phyloP scores from a whole-genome alignment of 2,329 filamentous ascomycete species.

The Akanthomyces uredinophilus region DNA sequence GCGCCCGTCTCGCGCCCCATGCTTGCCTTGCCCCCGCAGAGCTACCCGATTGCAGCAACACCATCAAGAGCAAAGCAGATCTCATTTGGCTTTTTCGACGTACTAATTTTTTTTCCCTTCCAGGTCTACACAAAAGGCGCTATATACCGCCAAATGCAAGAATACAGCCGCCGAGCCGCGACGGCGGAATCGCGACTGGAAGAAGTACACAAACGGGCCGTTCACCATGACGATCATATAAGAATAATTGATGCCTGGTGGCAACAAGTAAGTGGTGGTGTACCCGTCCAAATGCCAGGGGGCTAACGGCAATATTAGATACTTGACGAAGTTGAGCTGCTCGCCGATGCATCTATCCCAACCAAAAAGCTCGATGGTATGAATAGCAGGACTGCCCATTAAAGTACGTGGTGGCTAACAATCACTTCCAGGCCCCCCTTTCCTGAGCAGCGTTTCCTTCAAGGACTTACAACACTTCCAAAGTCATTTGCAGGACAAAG shows the following conservation, averaged over 20 bases:
- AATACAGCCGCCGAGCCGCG: constrained; percentile 87
- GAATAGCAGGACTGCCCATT: neutral
- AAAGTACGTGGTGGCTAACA: neutral
- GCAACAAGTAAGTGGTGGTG: constrained; percentile 63
- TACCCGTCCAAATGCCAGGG: neutral
- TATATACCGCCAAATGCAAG: constrained; percentile 94
- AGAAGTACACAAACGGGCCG: constrained; percentile 71
- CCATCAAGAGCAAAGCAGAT: neutral
- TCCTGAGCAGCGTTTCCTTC: constrained; percentile 55
- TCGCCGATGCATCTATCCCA: constrained; percentile 48
- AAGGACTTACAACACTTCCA: constrained; percentile 69
- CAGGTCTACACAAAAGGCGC: constrained; percentile 68
- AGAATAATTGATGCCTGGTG: constrained; percentile 91
- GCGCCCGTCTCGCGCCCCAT: neutral
- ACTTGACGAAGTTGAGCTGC: constrained; percentile 57
- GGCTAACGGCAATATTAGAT: constrained; percentile 37
- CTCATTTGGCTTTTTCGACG: neutral
- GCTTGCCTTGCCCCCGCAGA: neutral
- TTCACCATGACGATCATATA: constrained; percentile 88
- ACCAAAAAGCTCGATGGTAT: constrained; percentile 39
- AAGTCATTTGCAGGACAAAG: constrained; percentile 71
- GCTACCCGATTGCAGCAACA: neutral
- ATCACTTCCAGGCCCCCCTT: constrained; percentile 41
- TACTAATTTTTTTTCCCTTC: constrained; percentile 22
- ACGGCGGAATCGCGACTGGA: constrained; percentile 76